Base-by-base conservation (phyloP, 805 yeast genomes). In the Candida hungchunana region DNA sequence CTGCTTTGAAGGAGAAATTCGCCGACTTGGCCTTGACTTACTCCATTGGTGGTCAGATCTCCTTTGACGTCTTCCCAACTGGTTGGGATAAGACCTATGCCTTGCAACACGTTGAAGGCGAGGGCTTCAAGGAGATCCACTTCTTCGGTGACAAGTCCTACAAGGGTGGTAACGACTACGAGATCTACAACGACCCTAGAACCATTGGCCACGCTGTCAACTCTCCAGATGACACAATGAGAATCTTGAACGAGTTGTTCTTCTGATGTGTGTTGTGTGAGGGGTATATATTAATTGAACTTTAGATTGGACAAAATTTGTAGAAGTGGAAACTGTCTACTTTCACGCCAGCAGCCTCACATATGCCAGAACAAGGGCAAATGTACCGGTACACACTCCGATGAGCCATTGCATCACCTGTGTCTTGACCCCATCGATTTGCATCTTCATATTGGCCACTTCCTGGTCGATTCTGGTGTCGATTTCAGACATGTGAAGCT, bases 81-180 rank as follows among this genome's bases (percentile, higher is more conserved):
- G 98, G 99, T 59, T 93, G 99, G 99, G 99, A 93, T 69, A 93
- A 93, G 78, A 93, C 99, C 44, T 93, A 90, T 73, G 86, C 95
- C 66, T 77, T 93, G 61, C 88, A 82, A 66, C 98, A 90, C 67
- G 89, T 93, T 53, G 86, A 68, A 56, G 64, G 71, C 42, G 96
- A 90, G 66, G 79, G 82, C 48, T 93, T 89, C 71, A 73, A 79
- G 57, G 74, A 77, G 53, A 87, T 93, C 56, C 97, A 93, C 72
- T 93, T 93, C 79, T 93, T 93, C 60, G 98, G 99, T 69, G 99
- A 93, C 76, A 93, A 93, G 76, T 75, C 96, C 49, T 83, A 83
- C 73, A 65, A 79, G 69, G 99, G 99, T 60, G 98, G 99, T 70
- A 93, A 93, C 69, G 99, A 93, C 71, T 93, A 82, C 69, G 98